A percentile compares a stretch with the other conserved stretches of the same genome.
Evolutionary conservation across 306 rosid species (phyloP).

Genomic region (Dalbergia oliveri): DNA sequence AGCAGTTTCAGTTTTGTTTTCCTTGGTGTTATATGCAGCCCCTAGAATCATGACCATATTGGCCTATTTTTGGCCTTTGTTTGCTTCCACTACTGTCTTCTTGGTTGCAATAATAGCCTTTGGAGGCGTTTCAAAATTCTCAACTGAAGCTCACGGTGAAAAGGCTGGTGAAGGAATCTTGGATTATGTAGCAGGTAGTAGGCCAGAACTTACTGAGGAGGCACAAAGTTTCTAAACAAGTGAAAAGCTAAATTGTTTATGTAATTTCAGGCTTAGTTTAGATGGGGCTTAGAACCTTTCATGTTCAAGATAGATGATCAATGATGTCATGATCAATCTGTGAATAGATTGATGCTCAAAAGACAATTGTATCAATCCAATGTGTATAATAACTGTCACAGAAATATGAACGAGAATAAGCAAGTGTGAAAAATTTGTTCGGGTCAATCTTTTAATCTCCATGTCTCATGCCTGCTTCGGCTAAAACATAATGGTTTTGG

Average conservation of each 20-base stretch:
- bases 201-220: conserved; percentile 49
- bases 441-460: not conserved
- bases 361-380: conserved; percentile 31
- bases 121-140: conserved; percentile 66
- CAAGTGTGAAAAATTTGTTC: not conserved
- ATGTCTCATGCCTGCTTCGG: conserved; percentile 17
- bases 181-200: conserved; percentile 69
- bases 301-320: conserved; percentile 34
- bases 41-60: conserved; percentile 67
- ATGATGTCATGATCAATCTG: conserved; percentile 21
- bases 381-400: conserved; percentile 30
- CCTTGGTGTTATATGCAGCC: conserved; percentile 64
- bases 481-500: conserved; percentile 20
- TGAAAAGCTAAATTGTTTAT: not conserved
- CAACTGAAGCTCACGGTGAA: conserved; percentile 62
- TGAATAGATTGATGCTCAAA: conserved; percentile 12
- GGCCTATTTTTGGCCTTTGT: conserved; percentile 86
- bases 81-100: conserved; percentile 79
- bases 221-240: conserved; percentile 31
- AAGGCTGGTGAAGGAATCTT: conserved; percentile 75
- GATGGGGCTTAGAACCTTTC: conserved; percentile 27
- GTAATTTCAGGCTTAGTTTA: conserved; percentile 37
- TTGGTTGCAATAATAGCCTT: conserved; percentile 64
- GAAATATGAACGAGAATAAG: conserved; percentile 41
- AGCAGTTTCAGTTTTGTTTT: conserved; percentile 54